These are phyloP conservation scores for Podospora comata DNA, from an alignment of 495 filamentous ascomycete species.

Conservation along the genomic window DNA sequence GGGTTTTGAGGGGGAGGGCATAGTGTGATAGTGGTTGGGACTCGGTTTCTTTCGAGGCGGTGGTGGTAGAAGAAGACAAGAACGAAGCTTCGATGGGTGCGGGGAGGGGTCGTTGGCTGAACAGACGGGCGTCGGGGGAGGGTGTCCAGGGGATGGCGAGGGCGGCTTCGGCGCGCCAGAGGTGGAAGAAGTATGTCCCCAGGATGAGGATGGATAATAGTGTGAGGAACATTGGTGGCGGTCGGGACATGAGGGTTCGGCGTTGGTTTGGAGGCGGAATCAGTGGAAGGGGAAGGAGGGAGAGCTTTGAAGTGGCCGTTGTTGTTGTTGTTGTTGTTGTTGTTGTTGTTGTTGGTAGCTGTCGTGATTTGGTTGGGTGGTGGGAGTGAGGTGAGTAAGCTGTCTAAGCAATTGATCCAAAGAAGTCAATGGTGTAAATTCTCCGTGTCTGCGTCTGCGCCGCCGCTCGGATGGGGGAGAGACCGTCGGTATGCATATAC, in stretches of 20 bases:
- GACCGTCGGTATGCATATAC: too few relatives aligned
- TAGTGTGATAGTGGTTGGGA: conserved; percentile 17
- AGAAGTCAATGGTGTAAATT: background rate
- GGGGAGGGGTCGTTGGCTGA: conserved; percentile 42
- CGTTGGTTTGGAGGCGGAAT: background rate
- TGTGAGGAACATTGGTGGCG: conserved; percentile 32
- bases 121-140: conserved; percentile 37
- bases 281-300: background rate
- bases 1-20: conserved; percentile 49
- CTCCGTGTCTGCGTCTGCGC: background rate
- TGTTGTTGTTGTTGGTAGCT: background rate
- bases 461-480: background rate
- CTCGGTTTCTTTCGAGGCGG: background rate
- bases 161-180: conserved; percentile 41
- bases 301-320: background rate
- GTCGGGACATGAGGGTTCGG: conserved; percentile 13
- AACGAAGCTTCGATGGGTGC: conserved; percentile 39
- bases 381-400: background rate
- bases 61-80: conserved; percentile 27
- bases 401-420: background rate
- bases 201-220: conserved; percentile 28
- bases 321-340: background rate
- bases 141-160: conserved; percentile 43
- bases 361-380: background rate
- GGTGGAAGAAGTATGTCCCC: conserved; percentile 33